Evolutionary conservation across 805 yeast species (phyloP).

Genomic region (Starmerella riodocensis): DNA sequence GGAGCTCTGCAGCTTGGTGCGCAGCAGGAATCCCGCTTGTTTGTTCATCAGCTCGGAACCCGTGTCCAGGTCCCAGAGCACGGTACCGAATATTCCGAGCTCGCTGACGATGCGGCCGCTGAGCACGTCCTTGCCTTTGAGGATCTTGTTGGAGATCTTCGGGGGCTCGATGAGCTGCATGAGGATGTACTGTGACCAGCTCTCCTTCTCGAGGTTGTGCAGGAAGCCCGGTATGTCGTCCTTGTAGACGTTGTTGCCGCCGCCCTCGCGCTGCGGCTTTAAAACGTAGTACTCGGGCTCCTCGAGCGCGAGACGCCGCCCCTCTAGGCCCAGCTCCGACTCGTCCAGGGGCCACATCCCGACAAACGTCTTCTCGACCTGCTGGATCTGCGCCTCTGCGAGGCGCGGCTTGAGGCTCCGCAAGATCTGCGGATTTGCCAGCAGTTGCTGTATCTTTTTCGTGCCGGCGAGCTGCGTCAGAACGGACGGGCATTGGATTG

Average conservation of each 20-base stretch:
- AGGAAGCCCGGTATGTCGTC: conserved; percentile 70
- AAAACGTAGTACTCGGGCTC: conserved; percentile 62
- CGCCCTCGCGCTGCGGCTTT: conserved; percentile 98
- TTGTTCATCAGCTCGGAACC: conserved; percentile 50
- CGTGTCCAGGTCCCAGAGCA: conserved; percentile 53
- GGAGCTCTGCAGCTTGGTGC: conserved; percentile 76
- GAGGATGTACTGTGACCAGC: conserved; percentile 82
- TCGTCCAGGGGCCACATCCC: conserved; percentile 77
- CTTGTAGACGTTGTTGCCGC: conserved; percentile 89
- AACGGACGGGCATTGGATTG: conserved; percentile 85
- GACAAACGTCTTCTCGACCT: conserved; percentile 54
- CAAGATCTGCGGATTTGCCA: conserved; percentile 45
- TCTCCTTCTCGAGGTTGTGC: conserved; percentile 41
- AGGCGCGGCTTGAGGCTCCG: conserved; percentile 34
- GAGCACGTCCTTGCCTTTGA: conserved; percentile 49
- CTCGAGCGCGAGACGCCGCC: conserved; percentile 53
- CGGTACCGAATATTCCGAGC: conserved; percentile 79
- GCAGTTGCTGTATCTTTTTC: conserved; percentile 82
- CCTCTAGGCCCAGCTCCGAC: conserved; percentile 45
- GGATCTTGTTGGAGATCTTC: conserved; percentile 49
- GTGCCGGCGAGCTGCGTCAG: conserved; percentile 86
- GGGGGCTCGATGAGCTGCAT: conserved; percentile 90
- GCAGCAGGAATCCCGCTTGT: conserved; percentile 69
- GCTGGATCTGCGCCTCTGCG: conserved; percentile 20
- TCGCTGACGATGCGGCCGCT: conserved; percentile 77